Percentiles rank a stretch among this genome's conserved stretches.
Conservation (phyloP, 352 stramenopile species). For the Aphanomyces cochlioides region DNA sequence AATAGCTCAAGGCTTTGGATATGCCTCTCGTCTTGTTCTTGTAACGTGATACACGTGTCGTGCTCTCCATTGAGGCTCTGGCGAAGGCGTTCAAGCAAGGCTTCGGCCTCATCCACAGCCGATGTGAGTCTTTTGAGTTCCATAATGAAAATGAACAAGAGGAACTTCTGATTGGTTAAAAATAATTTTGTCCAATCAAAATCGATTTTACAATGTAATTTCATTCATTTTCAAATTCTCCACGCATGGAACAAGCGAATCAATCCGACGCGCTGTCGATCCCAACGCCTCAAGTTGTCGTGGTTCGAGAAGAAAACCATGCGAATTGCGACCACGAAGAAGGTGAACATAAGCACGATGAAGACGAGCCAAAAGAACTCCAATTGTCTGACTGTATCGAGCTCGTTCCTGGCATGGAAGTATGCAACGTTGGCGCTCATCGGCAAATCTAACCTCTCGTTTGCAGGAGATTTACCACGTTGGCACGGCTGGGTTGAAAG, state of each 20-base stretch:
- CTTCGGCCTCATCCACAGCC: conserved; percentile 17
- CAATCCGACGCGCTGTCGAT: not conserved
- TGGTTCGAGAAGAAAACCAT: conserved; percentile 20
- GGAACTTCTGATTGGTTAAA: conserved; percentile 8
- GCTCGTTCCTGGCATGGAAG: conserved; percentile 46
- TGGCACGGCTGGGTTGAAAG: conserved; percentile 74
- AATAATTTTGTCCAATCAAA: not conserved
- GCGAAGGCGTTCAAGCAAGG: not conserved
- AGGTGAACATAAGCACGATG: conserved; percentile 35
- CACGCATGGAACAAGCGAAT: conserved; percentile 1
- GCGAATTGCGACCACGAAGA: conserved; percentile 12
- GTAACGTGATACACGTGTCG: not conserved
- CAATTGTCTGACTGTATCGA: conserved; percentile 77
- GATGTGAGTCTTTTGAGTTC: conserved; percentile 27
- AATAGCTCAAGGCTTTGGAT: conserved; percentile 1
- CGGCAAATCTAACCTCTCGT: not conserved
- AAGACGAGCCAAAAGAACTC: conserved; percentile 33
- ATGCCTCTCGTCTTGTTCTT: conserved; percentile 10
- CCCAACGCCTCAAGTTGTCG: not conserved
- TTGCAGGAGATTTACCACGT: conserved; percentile 77
- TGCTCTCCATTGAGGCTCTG: not conserved
- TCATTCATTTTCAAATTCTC: too few species aligned
- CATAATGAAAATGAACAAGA: conserved; percentile 4
- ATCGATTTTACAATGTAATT: too few species aligned
- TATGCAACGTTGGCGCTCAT: conserved; percentile 18